A percentile compares a stretch with the other conserved stretches of the same genome.
Conservation (phyloP, 257 asterid species). For the Scutellaria galericulata region DNA sequence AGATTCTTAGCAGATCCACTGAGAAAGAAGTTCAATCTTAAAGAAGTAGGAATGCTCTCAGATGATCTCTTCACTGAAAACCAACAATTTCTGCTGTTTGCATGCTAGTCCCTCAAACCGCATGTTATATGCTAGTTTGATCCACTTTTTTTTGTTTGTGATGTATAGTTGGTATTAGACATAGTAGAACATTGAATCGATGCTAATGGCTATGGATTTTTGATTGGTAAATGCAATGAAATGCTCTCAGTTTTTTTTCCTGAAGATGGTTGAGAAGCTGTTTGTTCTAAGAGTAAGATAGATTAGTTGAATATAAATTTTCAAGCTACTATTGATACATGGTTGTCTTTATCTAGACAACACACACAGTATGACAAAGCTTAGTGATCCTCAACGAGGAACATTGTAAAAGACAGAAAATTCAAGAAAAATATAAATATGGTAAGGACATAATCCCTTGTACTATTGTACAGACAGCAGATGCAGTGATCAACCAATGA, state of each 20-base stretch:
- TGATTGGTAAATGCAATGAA: neutral
- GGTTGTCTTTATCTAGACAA: constrained; percentile 30
- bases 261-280: neutral
- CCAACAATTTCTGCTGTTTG: no score
- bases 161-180: neutral
- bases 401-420: constrained; percentile 14
- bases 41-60: neutral
- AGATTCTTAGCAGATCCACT: constrained; percentile 11
- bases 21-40: constrained; percentile 23
- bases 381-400: constrained; percentile 9
- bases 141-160: neutral
- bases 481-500: constrained; percentile 45
- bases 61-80: neutral
- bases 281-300: neutral
- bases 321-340: constrained; percentile 19
- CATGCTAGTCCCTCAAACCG: no score
- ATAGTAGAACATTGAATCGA: neutral
- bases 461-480: neutral
- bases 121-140: no score
- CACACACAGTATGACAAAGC: constrained; percentile 27
- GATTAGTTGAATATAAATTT: constrained; percentile 14
- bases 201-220: neutral
- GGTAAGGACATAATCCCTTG: neutral
- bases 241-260: neutral
- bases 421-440: neutral